Base-by-base conservation (phyloP, 2,329 filamentous ascomycete genomes). In the Botrytis galanthina region DNA sequence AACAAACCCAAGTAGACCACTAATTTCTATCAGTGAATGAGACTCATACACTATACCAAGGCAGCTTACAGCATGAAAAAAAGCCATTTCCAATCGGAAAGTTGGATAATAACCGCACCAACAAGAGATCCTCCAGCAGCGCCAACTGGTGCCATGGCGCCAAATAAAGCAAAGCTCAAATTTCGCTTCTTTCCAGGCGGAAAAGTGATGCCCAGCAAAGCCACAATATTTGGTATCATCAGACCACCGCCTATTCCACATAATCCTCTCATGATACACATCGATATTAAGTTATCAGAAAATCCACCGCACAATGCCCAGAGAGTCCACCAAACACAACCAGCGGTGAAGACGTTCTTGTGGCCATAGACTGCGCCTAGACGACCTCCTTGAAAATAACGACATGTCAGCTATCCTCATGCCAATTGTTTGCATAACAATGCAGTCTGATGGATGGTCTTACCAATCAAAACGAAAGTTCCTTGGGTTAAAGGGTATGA, bases 171-270 rank as follows among this genome's bases (percentile, higher is more conserved):
- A 57, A 86, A 74, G 60, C 81, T 80, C 4, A 86, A 73, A 74
- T 87, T 87, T 9, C 84, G 81, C 59, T 79, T 78, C 14, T 80
- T 80, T 0, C 86, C 85, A 0, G 86, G 86, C 0, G 85, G 85
- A 16, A 86, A 82, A 48, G 83, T 86, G 44, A 82, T 84, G 0
- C 81, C 82, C 44, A 88, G 81, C 72, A 86, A 82, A 1, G 86
- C 85, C 0, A 88, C 83, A 0, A 84, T 83, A 74, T 87, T 88
- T 0, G 86, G 86, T 81, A 86, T 83, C 39, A 87, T 80, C 12
- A 86, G 79, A 0, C 83, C 86, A 5, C 84, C 86, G 0, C 86
- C 86, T 10, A 86, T 81, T 1, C 87, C 86, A 0, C 83, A 83
- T 4, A 89, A 76, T 3, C 84, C 86, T 2, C 86, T 82, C 67